Evolutionary conservation across 805 yeast genomes (phyloP).

Genomic region (Nakazawaea holstii): DNA sequence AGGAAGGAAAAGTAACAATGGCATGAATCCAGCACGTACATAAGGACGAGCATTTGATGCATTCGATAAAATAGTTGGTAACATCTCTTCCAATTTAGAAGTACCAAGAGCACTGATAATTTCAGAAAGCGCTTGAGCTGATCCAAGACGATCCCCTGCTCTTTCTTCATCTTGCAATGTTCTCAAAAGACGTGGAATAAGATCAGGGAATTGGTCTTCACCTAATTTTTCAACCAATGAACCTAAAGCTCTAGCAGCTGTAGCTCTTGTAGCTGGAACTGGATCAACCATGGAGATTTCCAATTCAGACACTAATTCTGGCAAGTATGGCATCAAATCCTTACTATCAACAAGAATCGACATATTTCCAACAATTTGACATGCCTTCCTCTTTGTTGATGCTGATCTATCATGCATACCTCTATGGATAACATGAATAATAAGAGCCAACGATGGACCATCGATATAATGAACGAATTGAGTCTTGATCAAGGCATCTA

Average conservation of each 20-base stretch:
- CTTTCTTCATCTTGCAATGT: slow-evolving; percentile 73
- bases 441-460: slow-evolving; percentile 94
- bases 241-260: slow-evolving; percentile 96
- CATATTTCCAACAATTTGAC: slow-evolving; percentile 99
- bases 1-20: slow-evolving; percentile 82
- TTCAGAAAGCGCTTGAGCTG: slow-evolving; percentile 95
- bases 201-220: slow-evolving; percentile 89
- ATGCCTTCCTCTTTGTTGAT: slow-evolving; percentile 82
- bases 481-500: slow-evolving; percentile 80
- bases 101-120: slow-evolving; percentile 90
- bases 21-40: slow-evolving; percentile 90
- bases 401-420: slow-evolving; percentile 97
- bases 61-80: slow-evolving; percentile 73
- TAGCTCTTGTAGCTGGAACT: slow-evolving; percentile 93
- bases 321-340: slow-evolving; percentile 81
- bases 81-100: slow-evolving; percentile 77
- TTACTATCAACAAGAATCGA: slow-evolving; percentile 87
- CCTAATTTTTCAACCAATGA: slow-evolving; percentile 94
- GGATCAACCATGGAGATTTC: slow-evolving; percentile 98
- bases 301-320: slow-evolving; percentile 70
- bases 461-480: slow-evolving; percentile 97
- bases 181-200: slow-evolving; percentile 73
- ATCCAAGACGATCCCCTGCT: slow-evolving; percentile 91
- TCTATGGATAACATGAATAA: slow-evolving; percentile 90
- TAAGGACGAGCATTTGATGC: slow-evolving; percentile 63